A percentile compares a stretch with the other conserved stretches of the same genome.
Evolutionary conservation across 139 green algal species (phyloP).

Genomic region (Chlorella ohadii): DNA sequence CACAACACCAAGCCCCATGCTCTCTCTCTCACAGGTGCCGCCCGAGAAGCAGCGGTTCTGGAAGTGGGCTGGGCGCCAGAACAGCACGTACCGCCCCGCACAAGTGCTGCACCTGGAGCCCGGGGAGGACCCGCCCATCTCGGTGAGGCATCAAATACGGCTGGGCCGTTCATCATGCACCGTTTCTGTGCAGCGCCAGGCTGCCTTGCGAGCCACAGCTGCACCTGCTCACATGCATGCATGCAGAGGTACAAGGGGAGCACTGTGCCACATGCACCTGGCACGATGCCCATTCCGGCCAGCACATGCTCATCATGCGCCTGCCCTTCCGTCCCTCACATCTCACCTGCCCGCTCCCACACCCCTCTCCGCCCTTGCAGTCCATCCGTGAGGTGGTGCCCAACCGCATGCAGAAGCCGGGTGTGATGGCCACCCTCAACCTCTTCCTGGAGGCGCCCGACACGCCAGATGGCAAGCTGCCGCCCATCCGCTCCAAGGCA

Average conservation of each 20-base stretch:
- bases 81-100: slow-evolving; percentile 80
- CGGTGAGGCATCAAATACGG: neutral
- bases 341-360: neutral
- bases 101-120: slow-evolving; percentile 52
- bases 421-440: slow-evolving; percentile 58
- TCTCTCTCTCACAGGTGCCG: slow-evolving; percentile 50
- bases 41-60: slow-evolving; percentile 88
- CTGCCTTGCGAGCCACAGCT: neutral
- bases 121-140: slow-evolving; percentile 49
- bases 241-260: no score
- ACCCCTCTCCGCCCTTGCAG: neutral
- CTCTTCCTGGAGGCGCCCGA: slow-evolving; percentile 81
- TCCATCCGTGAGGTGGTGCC: neutral
- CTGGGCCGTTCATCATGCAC: neutral
- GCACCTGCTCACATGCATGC: neutral
- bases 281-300: no score
- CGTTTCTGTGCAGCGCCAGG: neutral
- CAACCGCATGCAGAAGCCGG: slow-evolving; percentile 1
- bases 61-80: slow-evolving; percentile 85
- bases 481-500: neutral
- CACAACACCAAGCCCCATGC: no score
- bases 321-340: no score
- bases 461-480: slow-evolving; percentile 10
- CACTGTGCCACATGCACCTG: no score
- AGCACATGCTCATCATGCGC: no score